A percentile compares a stretch with the other conserved stretches of the same genome.
Evolutionary conservation across 2,329 filamentous ascomycete genomes (phyloP).

Genomic region (Penicillium frequentans): DNA sequence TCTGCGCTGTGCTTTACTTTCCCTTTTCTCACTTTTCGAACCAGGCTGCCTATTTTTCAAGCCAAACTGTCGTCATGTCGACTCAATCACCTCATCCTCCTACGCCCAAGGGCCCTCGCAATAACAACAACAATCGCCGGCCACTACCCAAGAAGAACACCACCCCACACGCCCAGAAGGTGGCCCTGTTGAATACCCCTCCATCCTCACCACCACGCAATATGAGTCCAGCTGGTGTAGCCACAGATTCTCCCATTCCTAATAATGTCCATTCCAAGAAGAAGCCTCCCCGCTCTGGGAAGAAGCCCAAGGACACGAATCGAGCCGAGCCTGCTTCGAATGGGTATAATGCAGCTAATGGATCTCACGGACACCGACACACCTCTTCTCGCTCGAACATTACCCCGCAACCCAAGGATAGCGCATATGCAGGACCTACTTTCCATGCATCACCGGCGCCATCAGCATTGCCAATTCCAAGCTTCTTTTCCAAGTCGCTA

Average conservation of each 20-base stretch:
- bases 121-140: conserved; percentile 22
- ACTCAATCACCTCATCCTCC: conserved; percentile 39
- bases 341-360: conserved; percentile 3
- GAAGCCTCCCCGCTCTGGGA: conserved; percentile 36
- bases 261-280: conserved; percentile 34
- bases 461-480: conserved; percentile 85
- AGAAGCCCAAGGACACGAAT: conserved; percentile 35
- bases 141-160: conserved; percentile 37
- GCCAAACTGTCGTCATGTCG: conserved; percentile 48
- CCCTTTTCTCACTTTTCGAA: conserved; percentile 25
- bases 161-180: conserved; percentile 33
- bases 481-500: conserved; percentile 76
- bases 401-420: conserved; percentile 43
- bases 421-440: conserved; percentile 79
- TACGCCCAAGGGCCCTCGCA: conserved; percentile 41
- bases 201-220: conserved; percentile 38
- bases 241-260: conserved; percentile 28
- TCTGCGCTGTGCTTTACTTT: conserved; percentile 15
- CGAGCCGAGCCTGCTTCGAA: conserved; percentile 26
- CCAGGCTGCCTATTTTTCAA: conserved; percentile 54
- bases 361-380: conserved; percentile 23
- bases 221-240: conserved; percentile 30
- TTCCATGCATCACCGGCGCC: conserved; percentile 95
- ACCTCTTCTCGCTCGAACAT: conserved; percentile 37
- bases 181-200: conserved; percentile 32